Conservation (phyloP, 768 basidiomycete species). For the Omphalotus guepiniiformis region DNA sequence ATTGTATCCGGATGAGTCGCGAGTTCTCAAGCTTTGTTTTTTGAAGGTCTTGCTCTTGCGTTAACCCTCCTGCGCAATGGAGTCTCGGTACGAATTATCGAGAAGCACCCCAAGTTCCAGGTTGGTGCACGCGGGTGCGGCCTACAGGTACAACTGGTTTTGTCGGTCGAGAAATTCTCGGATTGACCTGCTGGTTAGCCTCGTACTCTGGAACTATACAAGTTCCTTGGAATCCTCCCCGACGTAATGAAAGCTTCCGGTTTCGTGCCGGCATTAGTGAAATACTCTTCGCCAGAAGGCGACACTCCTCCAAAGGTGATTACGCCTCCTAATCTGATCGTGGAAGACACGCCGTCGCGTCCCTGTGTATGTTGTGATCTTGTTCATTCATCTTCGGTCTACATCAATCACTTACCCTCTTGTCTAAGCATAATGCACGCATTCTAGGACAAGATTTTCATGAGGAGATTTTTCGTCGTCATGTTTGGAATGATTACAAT, state of each 20-base stretch:
- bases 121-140: conserved; percentile 19
- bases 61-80: conserved; percentile 35
- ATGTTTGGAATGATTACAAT: conserved; percentile 17
- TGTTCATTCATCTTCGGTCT: conserved; percentile 10
- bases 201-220: conserved; percentile 25
- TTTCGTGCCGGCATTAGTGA: conserved; percentile 14
- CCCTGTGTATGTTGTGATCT: conserved; percentile 21
- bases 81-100: conserved; percentile 47
- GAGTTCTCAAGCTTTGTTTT: not conserved
- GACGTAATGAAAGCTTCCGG: conserved; percentile 16
- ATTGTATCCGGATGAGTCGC: not conserved
- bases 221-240: conserved; percentile 21
- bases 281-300: conserved; percentile 18
- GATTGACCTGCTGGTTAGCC: conserved; percentile 16
- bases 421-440: conserved; percentile 22
- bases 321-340: conserved; percentile 18
- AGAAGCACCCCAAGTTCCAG: conserved; percentile 30
- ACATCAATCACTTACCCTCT: conserved; percentile 5
- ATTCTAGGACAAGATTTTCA: conserved; percentile 23
- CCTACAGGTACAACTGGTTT: conserved; percentile 14
- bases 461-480: conserved; percentile 20
- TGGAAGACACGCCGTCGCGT: conserved; percentile 18
- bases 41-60: conserved; percentile 24
- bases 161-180: not conserved
- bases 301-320: conserved; percentile 4